Evolutionary conservation across 139 green algal genomes (phyloP).

Genomic region (Picochlorum sp.): DNA sequence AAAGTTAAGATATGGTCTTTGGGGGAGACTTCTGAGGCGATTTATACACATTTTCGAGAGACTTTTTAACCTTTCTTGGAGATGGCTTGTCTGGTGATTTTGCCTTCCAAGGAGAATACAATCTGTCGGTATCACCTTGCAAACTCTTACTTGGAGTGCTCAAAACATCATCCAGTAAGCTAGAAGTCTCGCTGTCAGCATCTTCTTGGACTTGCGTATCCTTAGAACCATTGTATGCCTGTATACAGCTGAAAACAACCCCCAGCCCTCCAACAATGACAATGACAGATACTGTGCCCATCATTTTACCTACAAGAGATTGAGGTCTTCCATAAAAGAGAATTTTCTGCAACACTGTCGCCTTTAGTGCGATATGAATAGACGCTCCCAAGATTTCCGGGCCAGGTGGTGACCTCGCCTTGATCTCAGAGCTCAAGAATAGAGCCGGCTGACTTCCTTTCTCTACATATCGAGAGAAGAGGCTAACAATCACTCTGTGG

Average conservation of each 20-base stretch:
- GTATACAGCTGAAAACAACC: not conserved
- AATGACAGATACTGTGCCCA: constrained; percentile 2
- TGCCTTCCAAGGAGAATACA: too few relatives aligned
- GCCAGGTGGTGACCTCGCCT: constrained; percentile 9
- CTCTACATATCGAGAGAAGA: constrained; percentile 32
- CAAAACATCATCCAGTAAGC: too few relatives aligned
- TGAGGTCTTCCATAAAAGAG: constrained; percentile 24
- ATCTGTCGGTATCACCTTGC: too few relatives aligned
- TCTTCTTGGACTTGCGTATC: too few relatives aligned
- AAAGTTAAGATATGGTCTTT: too few relatives aligned
- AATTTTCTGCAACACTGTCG: constrained; percentile 16
- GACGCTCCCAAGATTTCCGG: constrained; percentile 24
- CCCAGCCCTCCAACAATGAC: constrained; percentile 7
- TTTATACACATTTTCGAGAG: too few relatives aligned
- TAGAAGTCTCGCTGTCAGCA: too few relatives aligned
- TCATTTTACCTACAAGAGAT: constrained; percentile 9
- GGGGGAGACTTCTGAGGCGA: too few relatives aligned
- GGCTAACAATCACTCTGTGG: constrained; percentile 14
- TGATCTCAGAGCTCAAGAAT: constrained; percentile 16
- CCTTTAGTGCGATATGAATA: constrained; percentile 17
- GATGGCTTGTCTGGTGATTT: too few relatives aligned
- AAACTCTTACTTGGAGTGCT: too few relatives aligned
- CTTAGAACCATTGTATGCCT: not conserved
- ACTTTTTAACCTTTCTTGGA: too few relatives aligned
- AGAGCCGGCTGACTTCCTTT: constrained; percentile 18